Base-by-base conservation (phyloP, 2,329 filamentous ascomycete genomes). In the Neofusicoccum umdonicola region DNA sequence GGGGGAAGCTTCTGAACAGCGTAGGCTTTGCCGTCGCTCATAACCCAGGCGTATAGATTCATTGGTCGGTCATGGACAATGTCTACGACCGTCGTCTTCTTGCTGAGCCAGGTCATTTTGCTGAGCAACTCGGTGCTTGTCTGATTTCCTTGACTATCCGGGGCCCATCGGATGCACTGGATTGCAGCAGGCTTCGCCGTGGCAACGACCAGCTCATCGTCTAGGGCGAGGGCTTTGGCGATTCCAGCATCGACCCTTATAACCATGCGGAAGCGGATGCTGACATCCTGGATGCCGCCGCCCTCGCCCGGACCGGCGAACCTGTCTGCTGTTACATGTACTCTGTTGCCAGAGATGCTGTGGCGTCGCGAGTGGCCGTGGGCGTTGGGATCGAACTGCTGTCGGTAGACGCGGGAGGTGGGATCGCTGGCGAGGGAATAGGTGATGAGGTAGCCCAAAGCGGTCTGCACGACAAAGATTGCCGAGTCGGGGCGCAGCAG, bases 231-330 rank as follows among this genome's bases (percentile, higher is more conserved):
- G 11, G 91, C 92, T 71, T 89, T 91, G 69, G 89, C 88, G 70
- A 99, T 97, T 2, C 95, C 95, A 2, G 95, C 95, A 77, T 99
- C 95, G 17, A 99, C 92, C 75, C 96, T 96, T 73, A 99, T 98
- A 13, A 97, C 94, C 91, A 97, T 97, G 65, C 94, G 87, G 78
- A 99, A 99, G 11, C 92, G 90, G 56, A 99, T 85, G 71, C 90
- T 96, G 64, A 96, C 87, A 77, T 99, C 95, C 62, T 88, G 87
- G 58, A 97, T 88, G 3, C 92, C 92, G 56, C 85, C 85, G 9
- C 91, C 91, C 76, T 97, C 95, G 39, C 93, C 93, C 1, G 90
- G 87, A 0, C 91, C 91, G 77, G 73, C 74, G 63, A 78, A 78
- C n/a, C 71, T 70, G 47, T 78, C 76, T 52, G 74, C 74, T 35